Evolutionary conservation across 345 rosid genomes (phyloP).

Genomic region (Cardamine occulta): DNA sequence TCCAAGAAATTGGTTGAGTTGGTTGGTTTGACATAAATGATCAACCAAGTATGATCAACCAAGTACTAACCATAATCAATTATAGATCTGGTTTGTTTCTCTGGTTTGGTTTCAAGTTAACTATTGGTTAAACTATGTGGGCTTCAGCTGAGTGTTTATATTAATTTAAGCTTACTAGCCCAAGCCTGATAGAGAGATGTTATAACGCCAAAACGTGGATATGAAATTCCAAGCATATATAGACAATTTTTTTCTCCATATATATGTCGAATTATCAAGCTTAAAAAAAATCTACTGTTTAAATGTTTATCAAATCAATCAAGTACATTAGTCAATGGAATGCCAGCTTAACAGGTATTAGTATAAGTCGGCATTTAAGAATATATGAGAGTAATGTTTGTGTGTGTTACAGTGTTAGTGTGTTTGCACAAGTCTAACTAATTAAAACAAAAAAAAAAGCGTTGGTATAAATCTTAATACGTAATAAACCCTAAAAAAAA

Average conservation of each 20-base stretch:
- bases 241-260: not conserved
- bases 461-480: too few relatives aligned
- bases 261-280: not conserved
- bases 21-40: not conserved
- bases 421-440: not conserved
- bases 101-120: not conserved
- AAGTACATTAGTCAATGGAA: too few relatives aligned
- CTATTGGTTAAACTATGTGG: not conserved
- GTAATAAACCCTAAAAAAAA: too few relatives aligned
- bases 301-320: not conserved
- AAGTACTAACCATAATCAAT: not conserved
- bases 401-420: not conserved
- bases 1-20: too few relatives aligned
- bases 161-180: not conserved
- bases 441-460: too few relatives aligned
- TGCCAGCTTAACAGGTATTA: too few relatives aligned
- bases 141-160: not conserved
- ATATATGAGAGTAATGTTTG: not conserved
- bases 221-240: not conserved
- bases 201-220: not conserved
- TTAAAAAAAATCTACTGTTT: too few relatives aligned
- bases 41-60: not conserved
- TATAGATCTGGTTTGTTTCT: not conserved
- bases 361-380: too few relatives aligned
- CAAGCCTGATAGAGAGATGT: not conserved